Conservation (phyloP, 768 basidiomycete species). For the Hygrophorus pudorinus region DNA sequence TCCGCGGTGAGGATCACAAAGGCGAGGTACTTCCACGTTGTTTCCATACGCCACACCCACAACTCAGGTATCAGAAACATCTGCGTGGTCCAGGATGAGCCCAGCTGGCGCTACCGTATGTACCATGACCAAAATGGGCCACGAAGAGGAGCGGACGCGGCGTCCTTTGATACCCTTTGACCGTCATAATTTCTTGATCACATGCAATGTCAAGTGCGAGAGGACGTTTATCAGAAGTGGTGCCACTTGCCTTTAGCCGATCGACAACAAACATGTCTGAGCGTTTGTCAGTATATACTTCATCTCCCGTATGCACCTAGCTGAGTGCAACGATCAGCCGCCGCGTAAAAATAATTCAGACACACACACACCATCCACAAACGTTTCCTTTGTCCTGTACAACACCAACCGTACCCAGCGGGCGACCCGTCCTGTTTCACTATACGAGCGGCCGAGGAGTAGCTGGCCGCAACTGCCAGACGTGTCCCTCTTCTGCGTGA, state of each 20-base stretch:
- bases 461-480: conserved; percentile 50
- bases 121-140: no score
- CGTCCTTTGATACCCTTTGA: conserved; percentile 17
- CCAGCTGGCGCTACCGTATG: no score
- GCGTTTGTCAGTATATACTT: conserved; percentile 34
- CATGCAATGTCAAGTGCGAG: not conserved
- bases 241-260: conserved; percentile 30
- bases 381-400: conserved; percentile 58
- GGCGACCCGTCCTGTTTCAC: conserved; percentile 47
- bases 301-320: conserved; percentile 41
- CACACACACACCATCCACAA: conserved; percentile 51
- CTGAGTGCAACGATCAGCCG: conserved; percentile 3
- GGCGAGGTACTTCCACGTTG: conserved; percentile 30
- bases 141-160: not conserved
- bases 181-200: conserved; percentile 10
- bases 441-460: conserved; percentile 48
- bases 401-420: conserved; percentile 38
- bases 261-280: conserved; percentile 42
- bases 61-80: no score
- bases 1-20: conserved; percentile 32
- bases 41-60: no score
- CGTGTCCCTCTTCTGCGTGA: conserved; percentile 35
- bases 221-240: conserved; percentile 3
- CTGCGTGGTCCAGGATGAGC: no score
- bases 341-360: conserved; percentile 1